phyloP scores from a whole-genome alignment of 2,329 filamentous ascomycete genomes.

The Exophiala sideris region DNA sequence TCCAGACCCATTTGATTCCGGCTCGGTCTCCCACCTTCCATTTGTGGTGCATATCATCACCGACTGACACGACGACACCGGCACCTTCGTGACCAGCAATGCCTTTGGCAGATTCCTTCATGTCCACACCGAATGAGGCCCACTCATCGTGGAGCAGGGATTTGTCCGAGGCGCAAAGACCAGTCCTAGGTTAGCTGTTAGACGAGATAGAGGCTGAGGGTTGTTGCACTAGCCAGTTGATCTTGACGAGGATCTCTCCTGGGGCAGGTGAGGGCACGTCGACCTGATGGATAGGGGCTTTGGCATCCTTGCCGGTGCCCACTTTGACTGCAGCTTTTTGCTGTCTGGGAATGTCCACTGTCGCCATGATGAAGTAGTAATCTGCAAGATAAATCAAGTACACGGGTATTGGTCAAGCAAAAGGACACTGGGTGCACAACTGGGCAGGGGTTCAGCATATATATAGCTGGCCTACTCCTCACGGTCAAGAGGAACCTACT shows the following conservation, averaged over 20 bases:
- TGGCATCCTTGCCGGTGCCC: slow-evolving; percentile 22
- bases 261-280: slow-evolving; percentile 75
- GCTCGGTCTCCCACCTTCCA: slow-evolving; percentile 78
- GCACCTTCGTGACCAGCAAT: slow-evolving; percentile 60
- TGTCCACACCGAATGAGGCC: slow-evolving; percentile 23
- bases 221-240: slow-evolving; percentile 62
- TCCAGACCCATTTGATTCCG: slow-evolving; percentile 90
- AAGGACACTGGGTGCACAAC: no score
- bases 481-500: no score
- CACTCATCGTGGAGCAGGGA: slow-evolving; percentile 29
- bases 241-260: slow-evolving; percentile 85
- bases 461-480: no score
- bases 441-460: no score
- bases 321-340: slow-evolving; percentile 27
- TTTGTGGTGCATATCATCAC: slow-evolving; percentile 67
- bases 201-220: not conserved
- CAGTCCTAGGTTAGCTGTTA: slow-evolving; percentile 41
- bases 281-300: slow-evolving; percentile 50
- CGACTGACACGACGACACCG: slow-evolving; percentile 76
- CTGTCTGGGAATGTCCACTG: slow-evolving; percentile 25
- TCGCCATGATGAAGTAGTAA: slow-evolving; percentile 16
- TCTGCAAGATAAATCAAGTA: not conserved
- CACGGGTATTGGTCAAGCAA: not conserved
- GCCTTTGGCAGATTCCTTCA: slow-evolving; percentile 24
- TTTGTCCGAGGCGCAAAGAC: slow-evolving; percentile 80